Base-by-base conservation (phyloP, 164 flowering plant species). In the Stephania yunnanensis region DNA sequence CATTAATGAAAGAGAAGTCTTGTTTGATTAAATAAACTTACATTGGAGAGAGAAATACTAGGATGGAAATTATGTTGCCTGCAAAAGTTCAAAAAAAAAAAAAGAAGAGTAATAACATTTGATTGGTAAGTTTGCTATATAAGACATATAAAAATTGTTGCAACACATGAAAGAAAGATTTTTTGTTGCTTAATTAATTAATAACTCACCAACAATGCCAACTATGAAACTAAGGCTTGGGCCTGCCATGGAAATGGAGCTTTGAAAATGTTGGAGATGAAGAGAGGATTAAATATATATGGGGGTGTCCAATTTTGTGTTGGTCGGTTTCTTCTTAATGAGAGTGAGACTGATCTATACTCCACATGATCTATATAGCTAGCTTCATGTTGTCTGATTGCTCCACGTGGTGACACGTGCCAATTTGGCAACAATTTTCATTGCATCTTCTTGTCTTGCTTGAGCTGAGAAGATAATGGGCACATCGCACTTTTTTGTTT, bases 11-110 rank as follows among this genome's bases (percentile, higher is more conserved):
- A 63, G 17, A 12, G 29, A 46, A 53, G 12, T 6, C 42, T 36
- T 36, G 42, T 36, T 36, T 36, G 42, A 36, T 12, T 36, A 46
- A 20, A 22, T n/a, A 46, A 46, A 81, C 94, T 87, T 78, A 91
- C 97, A 89, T 82, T 69, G 97, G 97, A 73, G 94, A 87, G 53
- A 87, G 55, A 69, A 89, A 91, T 52, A 89, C 89, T 73, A 90
- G 80, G 20, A 90, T 76, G 20, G 97, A 89, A 29, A 92, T 83
- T 3, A 92, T 61, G 70, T 91, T 91, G 15, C 92, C 95, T 89
- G 88, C 80, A 82, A 79, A 44, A 71, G 7, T 25, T 25, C 25
- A 0, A 25, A 25, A 25, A 25, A 25, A 25, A 25, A 25, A 25
- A 25, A 25, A 25, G 0, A 25, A 25, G 0, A 25, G 0, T 25